Conservation (phyloP, 2,329 filamentous ascomycete species). For the Fusarium lateritium region DNA sequence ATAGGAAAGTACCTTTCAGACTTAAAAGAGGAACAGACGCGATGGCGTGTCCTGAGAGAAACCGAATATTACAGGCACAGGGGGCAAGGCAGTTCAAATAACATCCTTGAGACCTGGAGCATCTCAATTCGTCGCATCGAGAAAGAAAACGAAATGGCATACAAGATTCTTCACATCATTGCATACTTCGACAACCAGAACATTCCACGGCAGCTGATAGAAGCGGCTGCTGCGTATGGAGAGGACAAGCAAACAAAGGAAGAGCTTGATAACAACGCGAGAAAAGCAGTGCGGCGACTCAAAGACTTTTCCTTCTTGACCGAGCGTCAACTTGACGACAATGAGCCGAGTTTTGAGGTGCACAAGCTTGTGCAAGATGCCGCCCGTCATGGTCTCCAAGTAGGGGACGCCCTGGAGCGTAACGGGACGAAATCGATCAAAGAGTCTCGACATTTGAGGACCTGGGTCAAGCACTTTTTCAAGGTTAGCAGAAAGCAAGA, state of each 20-base stretch:
- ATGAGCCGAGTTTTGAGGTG: conserved; percentile 47
- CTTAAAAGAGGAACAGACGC: conserved; percentile 40
- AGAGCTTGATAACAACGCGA: neutral
- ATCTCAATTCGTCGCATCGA: conserved; percentile 53
- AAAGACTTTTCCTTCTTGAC: conserved; percentile 55
- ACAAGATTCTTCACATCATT: conserved; percentile 50
- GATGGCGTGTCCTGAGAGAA: conserved; percentile 45
- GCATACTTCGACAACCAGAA: conserved; percentile 54
- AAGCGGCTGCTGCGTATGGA: conserved; percentile 18
- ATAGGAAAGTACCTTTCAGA: conserved; percentile 47
- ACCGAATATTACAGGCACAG: conserved; percentile 50
- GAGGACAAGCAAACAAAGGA: neutral
- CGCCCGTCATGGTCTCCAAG: conserved; percentile 35
- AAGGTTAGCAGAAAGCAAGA: too few relatives aligned
- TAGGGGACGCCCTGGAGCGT: neutral
- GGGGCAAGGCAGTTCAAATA: conserved; percentile 50
- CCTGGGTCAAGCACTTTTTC: neutral
- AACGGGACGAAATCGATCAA: fast-evolving
- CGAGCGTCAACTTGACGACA: conserved; percentile 6
- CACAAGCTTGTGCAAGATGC: conserved; percentile 53
- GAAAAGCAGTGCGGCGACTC: conserved; percentile 48
- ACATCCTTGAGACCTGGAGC: conserved; percentile 53
- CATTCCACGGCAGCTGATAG: conserved; percentile 50
- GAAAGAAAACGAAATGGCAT: conserved; percentile 47
- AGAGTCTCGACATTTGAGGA: neutral